Conservation (phyloP, 768 basidiomycete genomes). For the Suillus luteus region DNA sequence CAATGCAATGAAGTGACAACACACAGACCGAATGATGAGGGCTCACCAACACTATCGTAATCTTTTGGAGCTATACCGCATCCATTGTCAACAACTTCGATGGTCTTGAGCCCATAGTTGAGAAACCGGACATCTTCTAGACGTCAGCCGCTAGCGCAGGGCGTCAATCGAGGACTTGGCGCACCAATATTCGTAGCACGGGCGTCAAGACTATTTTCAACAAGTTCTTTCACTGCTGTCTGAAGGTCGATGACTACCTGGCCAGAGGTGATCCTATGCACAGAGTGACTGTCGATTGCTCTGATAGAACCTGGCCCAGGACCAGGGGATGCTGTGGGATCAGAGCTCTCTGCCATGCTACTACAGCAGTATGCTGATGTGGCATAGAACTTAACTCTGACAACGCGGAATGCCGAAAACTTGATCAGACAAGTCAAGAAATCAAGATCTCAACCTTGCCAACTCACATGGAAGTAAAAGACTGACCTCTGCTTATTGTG, state of each 20-base stretch:
- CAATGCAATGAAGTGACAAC: constrained; percentile 4
- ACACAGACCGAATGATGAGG: background rate
- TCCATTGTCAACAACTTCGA: constrained; percentile 95
- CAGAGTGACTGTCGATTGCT: constrained; percentile 73
- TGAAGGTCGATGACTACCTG: constrained; percentile 95
- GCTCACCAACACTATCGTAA: constrained; percentile 75
- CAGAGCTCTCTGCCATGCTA: constrained; percentile 4
- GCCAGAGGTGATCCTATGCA: constrained; percentile 90
- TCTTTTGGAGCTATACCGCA: constrained; percentile 79
- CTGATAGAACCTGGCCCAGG: constrained; percentile 33
- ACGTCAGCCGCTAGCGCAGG: constrained; percentile 8
- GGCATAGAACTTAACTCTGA: background rate
- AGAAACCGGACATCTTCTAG: constrained; percentile 83
- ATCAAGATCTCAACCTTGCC: background rate
- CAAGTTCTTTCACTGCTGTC: constrained; percentile 92
- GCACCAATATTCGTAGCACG: constrained; percentile 84
- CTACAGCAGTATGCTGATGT: background rate
- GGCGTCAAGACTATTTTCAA: constrained; percentile 96
- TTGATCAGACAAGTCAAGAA: background rate
- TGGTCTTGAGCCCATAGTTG: constrained; percentile 75
- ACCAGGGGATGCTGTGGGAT: background rate
- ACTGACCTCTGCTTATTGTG: background rate
- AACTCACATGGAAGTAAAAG: background rate
- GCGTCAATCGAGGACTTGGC: constrained; percentile 22
- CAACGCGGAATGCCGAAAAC: background rate